These are phyloP conservation scores for Fonsecaea monophora DNA, from an alignment of 2,329 filamentous ascomycete genomes.

Conservation along the genomic window DNA sequence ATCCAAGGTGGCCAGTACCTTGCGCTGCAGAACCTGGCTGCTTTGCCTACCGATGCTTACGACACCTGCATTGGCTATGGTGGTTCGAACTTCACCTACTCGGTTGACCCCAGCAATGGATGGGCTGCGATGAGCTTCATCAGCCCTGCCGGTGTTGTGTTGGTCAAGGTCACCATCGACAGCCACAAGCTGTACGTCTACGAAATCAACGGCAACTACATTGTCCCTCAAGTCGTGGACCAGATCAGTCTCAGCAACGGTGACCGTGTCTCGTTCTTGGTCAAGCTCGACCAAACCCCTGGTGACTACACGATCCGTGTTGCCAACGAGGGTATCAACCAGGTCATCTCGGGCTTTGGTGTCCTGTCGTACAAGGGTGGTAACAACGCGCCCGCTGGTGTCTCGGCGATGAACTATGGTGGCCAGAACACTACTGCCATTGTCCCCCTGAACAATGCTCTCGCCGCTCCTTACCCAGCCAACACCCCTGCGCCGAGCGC, in stretches of 20 bases:
- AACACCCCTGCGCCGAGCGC: conserved; percentile 51
- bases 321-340: conserved; percentile 57
- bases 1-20: conserved; percentile 44
- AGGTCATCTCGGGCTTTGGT: conserved; percentile 63
- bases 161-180: conserved; percentile 51
- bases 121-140: conserved; percentile 51
- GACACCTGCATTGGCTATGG: conserved; percentile 42
- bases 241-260: conserved; percentile 46
- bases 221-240: conserved; percentile 50
- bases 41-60: conserved; percentile 54
- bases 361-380: conserved; percentile 53
- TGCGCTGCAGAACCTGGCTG: conserved; percentile 46
- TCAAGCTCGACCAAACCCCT: conserved; percentile 50
- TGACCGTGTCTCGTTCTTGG: conserved; percentile 50
- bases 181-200: conserved; percentile 55
- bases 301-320: conserved; percentile 57
- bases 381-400: conserved; percentile 39
- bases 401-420: conserved; percentile 58
- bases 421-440: conserved; percentile 54
- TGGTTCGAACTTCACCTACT: conserved; percentile 41
- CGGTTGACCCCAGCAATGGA: conserved; percentile 44
- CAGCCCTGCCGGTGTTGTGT: conserved; percentile 44
- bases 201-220: conserved; percentile 52
- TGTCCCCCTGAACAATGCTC: conserved; percentile 53
- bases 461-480: conserved; percentile 58